Percentiles rank a stretch among this genome's conserved stretches.
These are phyloP conservation scores for Termitomyces sp. DNA, from an alignment of 768 basidiomycete genomes.

Conservation along the genomic window DNA sequence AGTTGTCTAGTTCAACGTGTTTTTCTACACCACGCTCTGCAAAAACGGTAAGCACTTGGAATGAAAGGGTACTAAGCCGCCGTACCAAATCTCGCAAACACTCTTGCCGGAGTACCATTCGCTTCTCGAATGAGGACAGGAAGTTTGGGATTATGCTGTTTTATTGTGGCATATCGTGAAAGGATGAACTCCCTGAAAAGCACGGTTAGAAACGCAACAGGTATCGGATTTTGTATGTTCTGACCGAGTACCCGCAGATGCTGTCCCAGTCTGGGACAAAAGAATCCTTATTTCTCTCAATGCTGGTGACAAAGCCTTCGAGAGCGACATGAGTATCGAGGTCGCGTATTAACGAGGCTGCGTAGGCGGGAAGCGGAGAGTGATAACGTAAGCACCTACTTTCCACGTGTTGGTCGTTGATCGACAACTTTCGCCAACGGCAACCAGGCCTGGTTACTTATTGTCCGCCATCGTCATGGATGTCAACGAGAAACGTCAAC, in stretches of 20 bases:
- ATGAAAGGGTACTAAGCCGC: slow-evolving; percentile 7
- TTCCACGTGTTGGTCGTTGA: slow-evolving; percentile 13
- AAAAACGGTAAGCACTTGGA: slow-evolving; percentile 6
- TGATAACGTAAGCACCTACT: slow-evolving; percentile 30
- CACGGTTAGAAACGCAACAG: neutral
- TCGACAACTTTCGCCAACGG: slow-evolving; percentile 27
- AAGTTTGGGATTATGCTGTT: slow-evolving; percentile 82
- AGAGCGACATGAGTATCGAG: slow-evolving; percentile 47
- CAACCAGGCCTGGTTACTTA: too few species aligned
- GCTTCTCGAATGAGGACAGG: slow-evolving; percentile 81
- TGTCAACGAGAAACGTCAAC: slow-evolving; percentile 51
- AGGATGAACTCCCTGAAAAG: slow-evolving; percentile 68
- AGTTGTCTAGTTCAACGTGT: slow-evolving; percentile 74
- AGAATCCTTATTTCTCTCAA: slow-evolving; percentile 77
- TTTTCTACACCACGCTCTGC: slow-evolving; percentile 77
- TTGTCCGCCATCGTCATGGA: slow-evolving; percentile 31
- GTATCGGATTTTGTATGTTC: slow-evolving; percentile 11
- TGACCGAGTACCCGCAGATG: slow-evolving; percentile 78
- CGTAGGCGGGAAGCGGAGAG: slow-evolving; percentile 6
- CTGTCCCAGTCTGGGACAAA: slow-evolving; percentile 69
- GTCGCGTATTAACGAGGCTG: neutral
- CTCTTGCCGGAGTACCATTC: slow-evolving; percentile 70
- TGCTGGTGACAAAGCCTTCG: slow-evolving; percentile 71
- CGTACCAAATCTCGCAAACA: slow-evolving; percentile 85
- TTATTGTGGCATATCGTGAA: slow-evolving; percentile 67